Evolutionary conservation across 2,329 filamentous ascomycete genomes (phyloP).

Genomic region (Eutypella sp.): DNA sequence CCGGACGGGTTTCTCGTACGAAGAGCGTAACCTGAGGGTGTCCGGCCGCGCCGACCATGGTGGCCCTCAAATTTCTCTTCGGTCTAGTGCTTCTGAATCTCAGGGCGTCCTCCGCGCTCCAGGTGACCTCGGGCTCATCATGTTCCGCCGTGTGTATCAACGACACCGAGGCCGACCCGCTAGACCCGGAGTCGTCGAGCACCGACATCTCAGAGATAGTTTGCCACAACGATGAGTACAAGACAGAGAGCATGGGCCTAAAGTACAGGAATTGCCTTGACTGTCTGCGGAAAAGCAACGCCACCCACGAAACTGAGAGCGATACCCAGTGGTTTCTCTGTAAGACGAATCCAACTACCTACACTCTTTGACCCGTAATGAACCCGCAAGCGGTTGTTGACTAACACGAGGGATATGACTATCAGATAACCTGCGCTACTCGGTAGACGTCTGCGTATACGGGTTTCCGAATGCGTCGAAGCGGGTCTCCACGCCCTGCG

Average conservation of each 20-base stretch:
- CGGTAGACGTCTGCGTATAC: slow-evolving; percentile 43
- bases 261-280: slow-evolving; percentile 43
- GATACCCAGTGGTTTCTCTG: slow-evolving; percentile 44
- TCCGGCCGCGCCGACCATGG: slow-evolving; percentile 3
- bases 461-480: slow-evolving; percentile 26
- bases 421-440: slow-evolving; percentile 45
- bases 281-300: slow-evolving; percentile 43
- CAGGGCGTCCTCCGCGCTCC: slow-evolving; percentile 28
- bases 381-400: neutral
- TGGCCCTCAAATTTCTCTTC: slow-evolving; percentile 9
- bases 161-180: slow-evolving; percentile 25
- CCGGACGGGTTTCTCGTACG: neutral
- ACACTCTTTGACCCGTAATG: neutral
- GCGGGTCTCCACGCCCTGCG: slow-evolving; percentile 37
- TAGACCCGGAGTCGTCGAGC: slow-evolving; percentile 30
- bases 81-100: slow-evolving; percentile 12
- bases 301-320: slow-evolving; percentile 32
- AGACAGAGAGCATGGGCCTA: slow-evolving; percentile 31
- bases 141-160: slow-evolving; percentile 46
- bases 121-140: slow-evolving; percentile 46
- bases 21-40: neutral
- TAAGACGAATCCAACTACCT: slow-evolving; percentile 24
- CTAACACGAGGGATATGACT: slow-evolving; percentile 13
- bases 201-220: slow-evolving; percentile 44
- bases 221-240: slow-evolving; percentile 39